Percentiles rank a stretch among this genome's conserved stretches.
These are phyloP conservation scores for Parietichytrium sp. DNA, from an alignment of 108 stramenopile species.

Conservation along the genomic window DNA sequence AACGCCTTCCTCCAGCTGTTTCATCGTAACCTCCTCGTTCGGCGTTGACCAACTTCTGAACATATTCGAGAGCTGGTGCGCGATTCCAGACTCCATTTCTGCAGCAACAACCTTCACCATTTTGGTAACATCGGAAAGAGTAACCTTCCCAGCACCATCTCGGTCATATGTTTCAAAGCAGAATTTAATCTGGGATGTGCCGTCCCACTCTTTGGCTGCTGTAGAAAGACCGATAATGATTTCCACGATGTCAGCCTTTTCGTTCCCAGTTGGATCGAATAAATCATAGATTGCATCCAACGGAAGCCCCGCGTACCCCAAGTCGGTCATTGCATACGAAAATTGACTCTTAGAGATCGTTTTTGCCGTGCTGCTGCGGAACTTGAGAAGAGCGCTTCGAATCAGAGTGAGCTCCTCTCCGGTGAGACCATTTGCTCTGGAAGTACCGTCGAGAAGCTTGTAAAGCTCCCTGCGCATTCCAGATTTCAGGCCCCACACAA, in stretches of 20 bases:
- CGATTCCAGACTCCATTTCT: neutral
- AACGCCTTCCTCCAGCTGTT: too few species aligned
- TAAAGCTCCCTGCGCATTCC: conserved; percentile 3
- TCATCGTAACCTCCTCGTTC: too few species aligned
- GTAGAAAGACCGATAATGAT: conserved; percentile 22
- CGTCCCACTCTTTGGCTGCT: neutral
- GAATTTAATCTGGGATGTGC: conserved; percentile 32
- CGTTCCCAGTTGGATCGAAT: neutral
- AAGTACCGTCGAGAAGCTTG: conserved; percentile 31
- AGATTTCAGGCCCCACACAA: neutral
- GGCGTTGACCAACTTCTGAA: too few species aligned
- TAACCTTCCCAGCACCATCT: conserved; percentile 15
- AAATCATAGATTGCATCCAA: conserved; percentile 20
- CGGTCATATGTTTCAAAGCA: conserved; percentile 25
- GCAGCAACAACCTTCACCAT: neutral
- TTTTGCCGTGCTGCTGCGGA: neutral
- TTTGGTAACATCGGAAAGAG: neutral
- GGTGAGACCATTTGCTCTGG: neutral
- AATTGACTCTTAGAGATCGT: neutral
- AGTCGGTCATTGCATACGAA: neutral
- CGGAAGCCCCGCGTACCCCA: neutral
- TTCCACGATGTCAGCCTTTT: conserved; percentile 20
- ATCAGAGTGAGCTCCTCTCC: conserved; percentile 8
- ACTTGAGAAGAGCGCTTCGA: conserved; percentile 3
- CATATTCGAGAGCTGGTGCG: neutral